Percentiles rank a stretch among this genome's conserved stretches.
phyloP scores from a whole-genome alignment of 345 rosid genomes.

The Corymbia maculata region DNA sequence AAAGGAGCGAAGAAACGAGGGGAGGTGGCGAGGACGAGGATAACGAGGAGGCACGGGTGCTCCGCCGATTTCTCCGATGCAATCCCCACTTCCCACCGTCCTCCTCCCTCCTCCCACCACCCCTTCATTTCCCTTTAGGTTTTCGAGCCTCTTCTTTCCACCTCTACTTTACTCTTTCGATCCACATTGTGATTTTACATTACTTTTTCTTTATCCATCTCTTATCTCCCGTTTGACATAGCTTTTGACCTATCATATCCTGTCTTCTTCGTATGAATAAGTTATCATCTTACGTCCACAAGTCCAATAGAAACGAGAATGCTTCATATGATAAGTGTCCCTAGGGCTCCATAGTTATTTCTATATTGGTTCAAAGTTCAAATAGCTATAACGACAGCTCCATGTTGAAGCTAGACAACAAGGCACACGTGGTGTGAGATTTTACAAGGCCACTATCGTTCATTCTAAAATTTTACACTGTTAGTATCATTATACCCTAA shows the following conservation, averaged over 20 bases:
- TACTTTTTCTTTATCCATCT: background rate
- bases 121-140: background rate
- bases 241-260: background rate
- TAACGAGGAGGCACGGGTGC: constrained; percentile 6
- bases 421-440: fast-evolving
- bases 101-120: background rate
- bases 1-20: background rate
- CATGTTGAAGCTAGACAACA: background rate
- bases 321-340: background rate
- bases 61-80: constrained; percentile 11
- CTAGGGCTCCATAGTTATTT: background rate
- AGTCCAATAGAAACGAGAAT: background rate
- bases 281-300: background rate
- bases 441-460: background rate
- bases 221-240: background rate
- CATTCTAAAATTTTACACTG: background rate
- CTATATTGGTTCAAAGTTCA: background rate
- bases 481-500: background rate
- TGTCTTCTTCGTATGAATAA: background rate
- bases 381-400: background rate
- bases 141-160: background rate
- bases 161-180: background rate
- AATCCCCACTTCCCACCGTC: background rate
- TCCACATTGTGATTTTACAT: background rate
- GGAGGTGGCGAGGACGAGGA: background rate